A percentile compares a stretch with the other conserved stretches of the same genome.
Evolutionary conservation across 108 stramenopile species (phyloP).

Genomic region (Halocafeteria seosinensis): DNA sequence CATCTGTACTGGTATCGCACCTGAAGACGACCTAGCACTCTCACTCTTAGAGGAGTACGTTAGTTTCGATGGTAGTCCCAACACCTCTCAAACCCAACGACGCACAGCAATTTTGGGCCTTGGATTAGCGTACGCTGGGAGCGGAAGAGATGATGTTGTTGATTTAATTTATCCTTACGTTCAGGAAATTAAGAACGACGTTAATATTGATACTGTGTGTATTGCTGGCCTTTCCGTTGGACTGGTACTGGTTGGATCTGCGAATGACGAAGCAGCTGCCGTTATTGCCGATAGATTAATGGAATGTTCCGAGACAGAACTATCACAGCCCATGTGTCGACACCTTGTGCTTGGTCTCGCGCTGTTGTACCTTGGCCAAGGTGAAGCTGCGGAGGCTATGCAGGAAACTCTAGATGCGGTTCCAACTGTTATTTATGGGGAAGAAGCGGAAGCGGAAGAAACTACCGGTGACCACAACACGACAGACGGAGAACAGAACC

Average conservation of each 20-base stretch:
- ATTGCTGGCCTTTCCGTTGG: conserved; percentile 69
- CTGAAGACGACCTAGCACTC: conserved; percentile 87
- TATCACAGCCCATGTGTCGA: conserved; percentile 70
- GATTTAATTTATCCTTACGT: conserved; percentile 74
- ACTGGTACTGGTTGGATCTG: conserved; percentile 84
- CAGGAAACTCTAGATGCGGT: conserved; percentile 5
- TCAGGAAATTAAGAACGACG: conserved; percentile 53
- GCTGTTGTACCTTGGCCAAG: conserved; percentile 77
- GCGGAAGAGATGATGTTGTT: conserved; percentile 73
- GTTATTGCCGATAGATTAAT: conserved; percentile 84
- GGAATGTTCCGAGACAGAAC: conserved; percentile 90
- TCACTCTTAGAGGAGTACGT: conserved; percentile 80
- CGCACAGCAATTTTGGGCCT: conserved; percentile 70
- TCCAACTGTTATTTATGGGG: background rate
- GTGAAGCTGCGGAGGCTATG: conserved; percentile 90
- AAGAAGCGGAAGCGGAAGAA: background rate
- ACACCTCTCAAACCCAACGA: conserved; percentile 51
- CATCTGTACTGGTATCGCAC: conserved; percentile 71
- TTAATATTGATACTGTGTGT: conserved; percentile 37
- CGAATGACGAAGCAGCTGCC: conserved; percentile 75
- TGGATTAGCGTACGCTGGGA: conserved; percentile 90
- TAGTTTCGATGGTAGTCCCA: conserved; percentile 11
- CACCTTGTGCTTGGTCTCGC: conserved; percentile 84
- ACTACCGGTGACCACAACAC: background rate
- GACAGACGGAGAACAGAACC: background rate